Evolutionary conservation across 1,139 yeast genomes (phyloP), one percentile per base, ranked within the genome.

Genomic region (Candida anutae): DNA sequence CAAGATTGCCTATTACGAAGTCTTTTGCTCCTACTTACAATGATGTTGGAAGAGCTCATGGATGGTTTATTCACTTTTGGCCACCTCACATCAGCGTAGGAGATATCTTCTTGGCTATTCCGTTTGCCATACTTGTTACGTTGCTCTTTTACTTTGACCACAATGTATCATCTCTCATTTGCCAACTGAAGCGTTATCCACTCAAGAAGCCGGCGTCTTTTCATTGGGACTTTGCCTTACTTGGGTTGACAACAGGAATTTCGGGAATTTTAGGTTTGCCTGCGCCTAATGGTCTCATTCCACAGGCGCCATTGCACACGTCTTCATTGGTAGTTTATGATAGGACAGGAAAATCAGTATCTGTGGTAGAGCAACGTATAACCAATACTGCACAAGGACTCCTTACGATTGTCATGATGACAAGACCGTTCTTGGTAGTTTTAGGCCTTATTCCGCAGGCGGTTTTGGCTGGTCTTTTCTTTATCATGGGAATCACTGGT

Each of bases 251-350:
- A 4, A 90, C 97, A 0, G 94, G 95, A 0, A 50, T 88, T 2
- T 67, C 95, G 3, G 97, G 97, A 0, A 53, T 88, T 1, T 47
- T 90, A 9, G 98, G 98, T 0, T 66, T 90, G 2, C 98, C 97
- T 0, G 87, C 96, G 2, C 97, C 97, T 0, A 90, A 90, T 53
- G 98, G 98, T 0, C 61, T 90, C 21, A 88, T 90, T 23, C 98
- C 98, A 0, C 98, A 90, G 51, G 97, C 97, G 1, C 98, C 97
- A 0, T 53, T 90, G 24, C 98, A 90, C 45, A 87, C 97, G 0
- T 72, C 69, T 30, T 76, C 95, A 0, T 55, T 90, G 21, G 74
- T 85, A 24, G 77, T 84, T 4, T 69, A 67, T 36, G 72, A 73
- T 53, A 58, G 66, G 6, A 41, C 53, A 4, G 69, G 73, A 8